Evolutionary conservation across 768 basidiomycete species (phyloP).

Genomic region (Boletus pseudo-olivaceus): DNA sequence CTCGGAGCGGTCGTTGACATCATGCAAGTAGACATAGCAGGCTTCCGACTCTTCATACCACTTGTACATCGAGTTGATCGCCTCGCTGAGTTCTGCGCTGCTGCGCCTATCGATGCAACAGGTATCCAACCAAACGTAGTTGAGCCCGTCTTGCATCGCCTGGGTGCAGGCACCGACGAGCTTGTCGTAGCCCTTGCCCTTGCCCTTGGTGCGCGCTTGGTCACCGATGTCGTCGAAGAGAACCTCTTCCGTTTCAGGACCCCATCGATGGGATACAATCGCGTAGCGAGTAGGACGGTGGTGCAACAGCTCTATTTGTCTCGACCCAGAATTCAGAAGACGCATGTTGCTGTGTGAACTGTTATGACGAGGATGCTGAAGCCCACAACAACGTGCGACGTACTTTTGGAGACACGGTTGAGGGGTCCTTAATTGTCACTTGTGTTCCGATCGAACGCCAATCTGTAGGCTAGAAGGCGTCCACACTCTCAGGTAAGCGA

Average conservation of each 20-base stretch:
- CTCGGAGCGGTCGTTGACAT: constrained; percentile 16
- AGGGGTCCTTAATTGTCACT: not conserved
- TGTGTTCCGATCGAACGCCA: not conserved
- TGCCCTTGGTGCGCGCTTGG: constrained; percentile 1
- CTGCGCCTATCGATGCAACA: constrained; percentile 31
- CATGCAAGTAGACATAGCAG: constrained; percentile 29
- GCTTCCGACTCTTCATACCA: constrained; percentile 29
- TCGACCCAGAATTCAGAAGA: constrained; percentile 19
- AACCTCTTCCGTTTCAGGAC: constrained; percentile 19
- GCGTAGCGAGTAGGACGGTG: constrained; percentile 10
- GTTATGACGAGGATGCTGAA: not conserved
- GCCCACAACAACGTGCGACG: not conserved
- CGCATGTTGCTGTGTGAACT: constrained; percentile 15
- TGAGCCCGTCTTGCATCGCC: constrained; percentile 13
- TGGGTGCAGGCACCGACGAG: constrained; percentile 18
- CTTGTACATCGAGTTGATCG: constrained; percentile 33
- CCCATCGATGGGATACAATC: constrained; percentile 30
- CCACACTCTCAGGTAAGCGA: not conserved
- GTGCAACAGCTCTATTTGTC: constrained; percentile 16
- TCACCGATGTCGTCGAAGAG: constrained; percentile 25
- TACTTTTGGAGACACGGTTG: not conserved
- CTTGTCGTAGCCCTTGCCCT: constrained; percentile 22
- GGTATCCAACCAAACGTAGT: constrained; percentile 32
- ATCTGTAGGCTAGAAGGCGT: not conserved
- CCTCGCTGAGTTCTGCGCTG: constrained; percentile 27